Evolutionary conservation across 306 rosid species (phyloP).

Genomic region (Rubus idaeus): DNA sequence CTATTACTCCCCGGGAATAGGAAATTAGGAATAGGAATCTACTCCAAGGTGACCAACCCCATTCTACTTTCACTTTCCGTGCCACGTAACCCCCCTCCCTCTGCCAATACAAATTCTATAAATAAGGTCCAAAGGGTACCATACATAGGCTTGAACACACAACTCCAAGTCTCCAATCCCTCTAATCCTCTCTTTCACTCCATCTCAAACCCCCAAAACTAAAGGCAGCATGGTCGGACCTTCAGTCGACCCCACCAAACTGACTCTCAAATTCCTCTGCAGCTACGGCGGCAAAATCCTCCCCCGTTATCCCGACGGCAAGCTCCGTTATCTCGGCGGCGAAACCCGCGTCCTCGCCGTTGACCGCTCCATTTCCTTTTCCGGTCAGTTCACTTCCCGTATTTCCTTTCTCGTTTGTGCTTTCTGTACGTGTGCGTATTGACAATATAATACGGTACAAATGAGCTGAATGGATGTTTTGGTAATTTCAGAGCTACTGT

Average conservation of each 20-base stretch:
- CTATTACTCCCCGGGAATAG: neutral
- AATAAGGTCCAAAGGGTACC: constrained; percentile 41
- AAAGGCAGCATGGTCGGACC: constrained; percentile 47
- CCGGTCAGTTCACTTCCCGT: constrained; percentile 51
- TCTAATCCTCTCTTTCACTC: neutral
- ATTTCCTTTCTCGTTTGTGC: neutral
- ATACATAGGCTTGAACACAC: constrained; percentile 56
- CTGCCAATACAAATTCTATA: constrained; percentile 36
- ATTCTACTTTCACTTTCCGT: neutral
- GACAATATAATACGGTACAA: too few relatives aligned
- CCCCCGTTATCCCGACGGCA: constrained; percentile 92
- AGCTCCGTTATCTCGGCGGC: constrained; percentile 90
- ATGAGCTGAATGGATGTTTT: neutral
- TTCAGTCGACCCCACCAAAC: constrained; percentile 21
- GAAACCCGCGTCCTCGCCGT: constrained; percentile 89
- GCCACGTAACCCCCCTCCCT: neutral
- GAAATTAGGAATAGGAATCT: neutral
- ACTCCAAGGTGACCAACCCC: neutral
- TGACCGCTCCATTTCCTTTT: constrained; percentile 60
- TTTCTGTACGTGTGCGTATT: neutral
- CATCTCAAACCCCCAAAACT: neutral
- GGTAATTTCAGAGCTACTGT: constrained; percentile 57
- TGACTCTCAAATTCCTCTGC: constrained; percentile 70
- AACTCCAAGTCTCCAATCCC: constrained; percentile 16
- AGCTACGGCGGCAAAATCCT: constrained; percentile 93